Evolutionary conservation across 2,329 filamentous ascomycete genomes (phyloP).

Genomic region (Colletotrichum sp.): DNA sequence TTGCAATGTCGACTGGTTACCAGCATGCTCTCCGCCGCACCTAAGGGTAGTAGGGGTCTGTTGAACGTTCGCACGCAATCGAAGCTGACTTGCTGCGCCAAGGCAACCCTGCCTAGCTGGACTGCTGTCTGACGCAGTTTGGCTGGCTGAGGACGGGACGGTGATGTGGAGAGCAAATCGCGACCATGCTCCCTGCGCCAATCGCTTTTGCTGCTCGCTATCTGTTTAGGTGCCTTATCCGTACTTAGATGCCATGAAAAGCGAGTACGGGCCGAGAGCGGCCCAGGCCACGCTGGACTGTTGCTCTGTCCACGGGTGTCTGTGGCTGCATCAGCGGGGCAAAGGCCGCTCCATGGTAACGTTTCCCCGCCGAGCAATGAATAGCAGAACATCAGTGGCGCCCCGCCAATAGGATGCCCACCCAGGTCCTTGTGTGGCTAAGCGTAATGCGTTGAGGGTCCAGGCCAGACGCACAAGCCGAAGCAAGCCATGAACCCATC

Average conservation of each 20-base stretch:
- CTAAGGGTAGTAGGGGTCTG: neutral
- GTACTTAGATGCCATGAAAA: neutral
- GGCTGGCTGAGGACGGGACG: neutral
- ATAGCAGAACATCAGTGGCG: neutral
- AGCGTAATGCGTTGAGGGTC: neutral
- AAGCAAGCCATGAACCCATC: constrained; percentile 2
- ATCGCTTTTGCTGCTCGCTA: neutral
- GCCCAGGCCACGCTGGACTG: neutral
- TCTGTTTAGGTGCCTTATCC: neutral
- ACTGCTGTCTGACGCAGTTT: neutral
- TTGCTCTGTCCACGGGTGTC: neutral
- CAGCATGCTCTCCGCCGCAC: neutral
- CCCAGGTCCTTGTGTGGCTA: neutral
- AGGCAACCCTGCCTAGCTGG: neutral
- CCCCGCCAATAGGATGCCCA: neutral
- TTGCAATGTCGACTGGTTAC: neutral
- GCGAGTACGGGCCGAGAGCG: neutral
- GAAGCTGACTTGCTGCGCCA: neutral
- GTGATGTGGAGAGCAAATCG: neutral
- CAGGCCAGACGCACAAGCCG: neutral
- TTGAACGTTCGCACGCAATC: neutral
- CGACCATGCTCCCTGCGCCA: neutral
- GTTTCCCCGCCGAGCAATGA: neutral
- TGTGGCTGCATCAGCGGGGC: neutral
- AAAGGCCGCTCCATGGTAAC: neutral